Percentiles rank a stretch among this genome's conserved stretches.
Conservation (phyloP, 192 early-diverging fungal species). For the Physocladia obscura region DNA sequence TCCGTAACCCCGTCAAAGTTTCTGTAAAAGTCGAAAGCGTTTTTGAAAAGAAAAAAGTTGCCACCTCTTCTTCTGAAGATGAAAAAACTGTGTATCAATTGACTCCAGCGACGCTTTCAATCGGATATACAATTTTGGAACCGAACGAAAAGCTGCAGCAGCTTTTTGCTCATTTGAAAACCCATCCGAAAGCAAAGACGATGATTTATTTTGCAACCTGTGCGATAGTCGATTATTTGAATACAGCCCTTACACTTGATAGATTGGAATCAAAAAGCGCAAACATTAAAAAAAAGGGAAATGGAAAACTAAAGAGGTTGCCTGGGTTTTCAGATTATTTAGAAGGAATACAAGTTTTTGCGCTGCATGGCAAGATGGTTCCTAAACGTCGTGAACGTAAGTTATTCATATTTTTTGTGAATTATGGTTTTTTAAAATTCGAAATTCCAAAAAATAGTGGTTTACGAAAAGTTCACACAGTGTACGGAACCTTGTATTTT, state of each 20-base stretch:
- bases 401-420: neutral
- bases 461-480: constrained; percentile 72
- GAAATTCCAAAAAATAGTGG: constrained; percentile 36
- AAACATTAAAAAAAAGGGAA: neutral
- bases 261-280: neutral
- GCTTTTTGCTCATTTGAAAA: constrained; percentile 64
- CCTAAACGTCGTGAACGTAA: constrained; percentile 72
- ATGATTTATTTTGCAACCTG: constrained; percentile 97
- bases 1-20: constrained; percentile 88
- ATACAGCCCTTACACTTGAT: constrained; percentile 28
- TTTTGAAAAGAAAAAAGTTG: constrained; percentile 5
- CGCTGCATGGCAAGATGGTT: constrained; percentile 92
- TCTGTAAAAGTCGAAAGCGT: constrained; percentile 84
- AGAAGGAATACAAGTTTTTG: constrained; percentile 60
- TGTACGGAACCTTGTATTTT: constrained; percentile 73
- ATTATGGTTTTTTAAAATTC: neutral
- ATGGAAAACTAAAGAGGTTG: neutral
- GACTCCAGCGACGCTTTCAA: constrained; percentile 30
- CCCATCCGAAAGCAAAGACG: constrained; percentile 62
- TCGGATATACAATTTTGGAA: constrained; percentile 70
- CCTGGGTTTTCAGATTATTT: constrained; percentile 25
- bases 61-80: neutral
- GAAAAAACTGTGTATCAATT: neutral
- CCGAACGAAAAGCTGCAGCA: constrained; percentile 81
- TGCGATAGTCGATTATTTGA: constrained; percentile 94